Base-by-base conservation (phyloP, 108 stramenopile genomes). In the Cyclotella cryptica region DNA sequence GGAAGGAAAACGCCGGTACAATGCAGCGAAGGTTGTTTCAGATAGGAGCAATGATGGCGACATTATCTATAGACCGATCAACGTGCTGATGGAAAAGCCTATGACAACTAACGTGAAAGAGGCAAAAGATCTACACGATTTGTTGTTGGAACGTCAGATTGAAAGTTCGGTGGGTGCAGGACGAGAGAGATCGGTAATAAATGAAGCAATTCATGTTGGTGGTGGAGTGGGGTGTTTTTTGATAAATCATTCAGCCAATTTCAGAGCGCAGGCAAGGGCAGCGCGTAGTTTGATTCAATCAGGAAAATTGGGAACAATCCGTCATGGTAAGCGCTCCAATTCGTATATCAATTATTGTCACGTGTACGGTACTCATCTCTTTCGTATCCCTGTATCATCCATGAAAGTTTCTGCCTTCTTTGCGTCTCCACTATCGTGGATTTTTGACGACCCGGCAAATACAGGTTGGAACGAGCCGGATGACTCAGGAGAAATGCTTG, bases 51-150 rank as follows among this genome's bases (percentile, higher is more conserved):
- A n/a, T n/a, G n/a, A n/a, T n/a, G n/a, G n/a, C n/a, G n/a, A 42
- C 28, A 41, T 21, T 42, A 29, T 6, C 27, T 44, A 71, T 47
- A 77, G 76, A 65, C 85, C 83, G 10, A 39, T 89, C 41, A 85
- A 88, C 68, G 81, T 92, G 19, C 40, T 92, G 35, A 87, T 90
- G 88, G 91, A 92, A 73, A 92, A 92, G 68, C 91, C 91, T 22
- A 88, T 92, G 89, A 88, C 86, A 19, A 92, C 91, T 9, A 75
- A 84, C 41, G 77, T 92, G 24, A 49, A 70, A 10, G 86, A 90
- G 39, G 91, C 89, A 0, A 72, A 65, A 17, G 46, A 75, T 40
- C 61, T 92, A 66, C 69, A 77, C 42, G 71, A 78, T 1, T 49
- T 75, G 21, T 51, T 79, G 45, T 41, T 41, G 39, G 72, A 72